Evolutionary conservation across 2,329 filamentous ascomycete genomes (phyloP).

Genomic region (Penicillium fuscoglaucum): DNA sequence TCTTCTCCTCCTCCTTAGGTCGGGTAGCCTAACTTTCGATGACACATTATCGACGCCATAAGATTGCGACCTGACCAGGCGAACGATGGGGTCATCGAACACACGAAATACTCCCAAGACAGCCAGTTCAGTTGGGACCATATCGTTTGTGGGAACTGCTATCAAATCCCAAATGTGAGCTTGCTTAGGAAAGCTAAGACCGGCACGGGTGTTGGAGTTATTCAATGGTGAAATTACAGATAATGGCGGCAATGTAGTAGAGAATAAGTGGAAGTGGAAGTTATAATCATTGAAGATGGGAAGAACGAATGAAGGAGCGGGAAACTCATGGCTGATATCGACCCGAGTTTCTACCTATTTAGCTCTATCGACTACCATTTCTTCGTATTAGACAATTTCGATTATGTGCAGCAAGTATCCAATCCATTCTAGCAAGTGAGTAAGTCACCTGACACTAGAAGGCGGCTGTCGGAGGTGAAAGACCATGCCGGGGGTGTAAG

Average conservation of each 20-base stretch:
- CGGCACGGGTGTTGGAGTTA: no score
- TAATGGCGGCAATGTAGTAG: neutral
- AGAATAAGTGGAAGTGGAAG: neutral
- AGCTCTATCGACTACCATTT: neutral
- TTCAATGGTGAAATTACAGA: no score
- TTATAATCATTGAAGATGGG: neutral
- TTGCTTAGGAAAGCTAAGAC: no score
- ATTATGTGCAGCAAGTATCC: neutral
- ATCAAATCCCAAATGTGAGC: neutral
- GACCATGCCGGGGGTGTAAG: neutral
- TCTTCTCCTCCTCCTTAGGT: no score
- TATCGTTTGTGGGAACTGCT: neutral
- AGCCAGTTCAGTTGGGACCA: neutral
- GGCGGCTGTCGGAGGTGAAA: neutral
- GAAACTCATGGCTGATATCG: neutral
- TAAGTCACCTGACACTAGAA: neutral
- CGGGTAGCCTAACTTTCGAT: neutral
- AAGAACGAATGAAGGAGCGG: neutral
- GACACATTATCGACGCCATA: neutral
- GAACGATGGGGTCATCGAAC: no score
- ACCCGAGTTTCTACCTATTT: neutral
- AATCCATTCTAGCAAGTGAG: neutral
- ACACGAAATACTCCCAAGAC: neutral
- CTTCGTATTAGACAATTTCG: neutral
- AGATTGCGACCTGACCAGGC: neutral